Evolutionary conservation across 2,329 filamentous ascomycete genomes (phyloP), one percentile per base, ranked within the genome.

Genomic region (Phialophora tarda): DNA sequence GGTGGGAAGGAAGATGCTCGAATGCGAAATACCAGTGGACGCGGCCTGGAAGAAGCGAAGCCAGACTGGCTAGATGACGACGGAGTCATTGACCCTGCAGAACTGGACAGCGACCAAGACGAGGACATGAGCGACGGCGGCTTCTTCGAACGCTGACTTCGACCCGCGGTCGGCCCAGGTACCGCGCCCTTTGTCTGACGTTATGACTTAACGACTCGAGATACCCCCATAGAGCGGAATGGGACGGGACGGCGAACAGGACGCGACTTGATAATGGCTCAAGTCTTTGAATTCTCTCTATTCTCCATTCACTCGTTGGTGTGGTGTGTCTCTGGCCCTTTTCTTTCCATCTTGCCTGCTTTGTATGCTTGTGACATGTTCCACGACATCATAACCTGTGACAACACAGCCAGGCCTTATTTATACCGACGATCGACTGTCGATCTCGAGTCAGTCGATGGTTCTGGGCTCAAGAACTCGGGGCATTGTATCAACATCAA

Each of bases 111-210:
- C 48, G 68, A 68, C 12, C 61, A 68, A 23, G 67, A 68, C 47
- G 65, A 65, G 24, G 69, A 69, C 2, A 65, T 63, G 59, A 60
- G 77, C 61, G 78, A 80, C 62, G 78, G 77, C n/a, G 78, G 77
- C 5, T 80, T 80, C 71, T 80, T 80, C 59, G 78, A 79, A 61
- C 66, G 66, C 21, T 70, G 63, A 70, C 10, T 24, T 24, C 24
- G 48, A 28, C 10, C 48, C 21, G 38, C 38, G 38, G 17, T 44
- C 38, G 17, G 5, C 2, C 14, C 38, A n/a, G 17, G 14, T 6
- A 51, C 24, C 4, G 14, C 23, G 32, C 10, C n/a, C 47, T 51
- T 24, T 51, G 48, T n/a, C 59, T 26, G 30, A 12, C 47, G n/a
- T 57, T 50, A 68, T 57, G 63, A 68, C 53, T 55, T 65, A 30